Evolutionary conservation across 306 rosid species (phyloP).

Genomic region (Elaeagnus macrophylla): DNA sequence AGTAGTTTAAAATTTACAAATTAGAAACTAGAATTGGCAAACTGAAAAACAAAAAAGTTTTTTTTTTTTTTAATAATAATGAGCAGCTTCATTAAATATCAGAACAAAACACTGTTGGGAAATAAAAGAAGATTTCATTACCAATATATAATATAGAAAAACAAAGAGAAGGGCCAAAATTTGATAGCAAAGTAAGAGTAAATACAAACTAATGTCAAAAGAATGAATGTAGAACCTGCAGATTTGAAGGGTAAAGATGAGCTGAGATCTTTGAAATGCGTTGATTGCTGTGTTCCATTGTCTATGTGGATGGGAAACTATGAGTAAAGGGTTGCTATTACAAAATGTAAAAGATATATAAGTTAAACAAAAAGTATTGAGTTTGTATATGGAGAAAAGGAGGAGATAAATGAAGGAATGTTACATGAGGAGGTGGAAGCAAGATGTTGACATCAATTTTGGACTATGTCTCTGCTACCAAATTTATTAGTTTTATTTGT

Average conservation of each 20-base stretch:
- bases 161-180: not conserved
- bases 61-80: too few relatives aligned
- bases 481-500: constrained; percentile 21
- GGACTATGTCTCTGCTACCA: not conserved
- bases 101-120: too few relatives aligned
- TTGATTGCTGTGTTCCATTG: constrained; percentile 46
- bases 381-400: not conserved
- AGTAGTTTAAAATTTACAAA: not conserved
- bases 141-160: too few relatives aligned
- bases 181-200: not conserved
- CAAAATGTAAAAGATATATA: too few relatives aligned
- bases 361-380: too few relatives aligned
- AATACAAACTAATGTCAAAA: not conserved
- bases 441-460: constrained; percentile 31
- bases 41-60: too few relatives aligned
- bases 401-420: constrained; percentile 5
- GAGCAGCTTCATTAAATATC: too few relatives aligned
- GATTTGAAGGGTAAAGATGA: constrained; percentile 63
- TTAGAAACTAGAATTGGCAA: too few relatives aligned
- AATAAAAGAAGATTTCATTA: too few relatives aligned
- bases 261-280: constrained; percentile 60
- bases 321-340: too few relatives aligned
- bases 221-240: constrained; percentile 29
- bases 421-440: constrained; percentile 15
- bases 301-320: not conserved